Evolutionary conservation across 805 yeast species (phyloP).

Genomic region (Kurtzmaniella cleridarum): DNA sequence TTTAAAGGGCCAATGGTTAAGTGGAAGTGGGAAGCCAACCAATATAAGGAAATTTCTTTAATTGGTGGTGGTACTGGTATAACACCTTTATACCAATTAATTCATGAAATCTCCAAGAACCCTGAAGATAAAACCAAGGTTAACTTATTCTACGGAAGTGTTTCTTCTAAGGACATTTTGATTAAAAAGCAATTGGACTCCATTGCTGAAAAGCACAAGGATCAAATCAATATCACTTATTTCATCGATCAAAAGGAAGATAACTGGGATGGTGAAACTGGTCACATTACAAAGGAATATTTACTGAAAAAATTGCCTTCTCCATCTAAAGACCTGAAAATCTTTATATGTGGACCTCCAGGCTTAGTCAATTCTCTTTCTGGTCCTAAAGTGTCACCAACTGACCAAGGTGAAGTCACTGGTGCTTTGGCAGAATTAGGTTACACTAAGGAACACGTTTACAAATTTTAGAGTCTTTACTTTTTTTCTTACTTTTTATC

Average conservation of each 20-base stretch:
- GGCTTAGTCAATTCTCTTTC: constrained; percentile 82
- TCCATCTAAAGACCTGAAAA: constrained; percentile 54
- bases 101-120: constrained; percentile 69
- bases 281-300: constrained; percentile 75
- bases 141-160: constrained; percentile 73
- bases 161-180: constrained; percentile 74
- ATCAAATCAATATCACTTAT: constrained; percentile 71
- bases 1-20: constrained; percentile 93
- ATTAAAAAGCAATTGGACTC: constrained; percentile 72
- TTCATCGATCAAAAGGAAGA: constrained; percentile 66
- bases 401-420: constrained; percentile 90
- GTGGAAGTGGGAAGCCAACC: constrained; percentile 87
- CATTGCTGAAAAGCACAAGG: constrained; percentile 61
- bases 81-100: constrained; percentile 88
- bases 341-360: constrained; percentile 96
- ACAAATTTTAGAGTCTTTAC: constrained; percentile 56
- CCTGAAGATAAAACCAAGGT: constrained; percentile 89
- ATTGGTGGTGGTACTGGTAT: constrained; percentile 97
- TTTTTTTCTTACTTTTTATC: not conserved
- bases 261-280: constrained; percentile 55
- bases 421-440: constrained; percentile 90
- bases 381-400: constrained; percentile 77
- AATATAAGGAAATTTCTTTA: constrained; percentile 71
- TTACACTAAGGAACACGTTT: constrained; percentile 79
- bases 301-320: constrained; percentile 56